Conservation (phyloP, 345 rosid species). For the Syzygium aromaticum region DNA sequence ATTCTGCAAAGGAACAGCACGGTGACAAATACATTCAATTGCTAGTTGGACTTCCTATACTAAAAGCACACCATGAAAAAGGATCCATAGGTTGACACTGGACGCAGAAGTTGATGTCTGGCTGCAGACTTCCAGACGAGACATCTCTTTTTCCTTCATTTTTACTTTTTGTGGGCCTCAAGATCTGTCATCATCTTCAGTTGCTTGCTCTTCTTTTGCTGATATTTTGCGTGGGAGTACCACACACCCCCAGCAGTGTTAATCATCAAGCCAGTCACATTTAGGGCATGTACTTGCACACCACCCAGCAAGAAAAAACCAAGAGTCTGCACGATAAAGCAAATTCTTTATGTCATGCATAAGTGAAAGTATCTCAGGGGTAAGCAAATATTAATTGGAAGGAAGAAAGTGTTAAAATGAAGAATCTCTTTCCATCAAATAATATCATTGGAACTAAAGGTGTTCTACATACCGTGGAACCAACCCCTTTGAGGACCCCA, state of each 20-base stretch:
- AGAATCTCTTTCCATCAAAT: neutral
- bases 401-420: neutral
- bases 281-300: slow-evolving; percentile 78
- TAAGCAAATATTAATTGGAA: neutral
- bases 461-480: slow-evolving; percentile 63
- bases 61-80: neutral
- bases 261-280: slow-evolving; percentile 73
- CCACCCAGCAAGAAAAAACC: slow-evolving; percentile 93
- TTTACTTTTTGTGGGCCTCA: slow-evolving; percentile 50
- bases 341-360: neutral
- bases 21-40: neutral
- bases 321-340: slow-evolving; percentile 39
- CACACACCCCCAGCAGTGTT: slow-evolving; percentile 95
- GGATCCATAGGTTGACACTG: neutral
- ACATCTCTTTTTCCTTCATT: neutral
- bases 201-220: slow-evolving; percentile 59
- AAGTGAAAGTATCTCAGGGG: neutral
- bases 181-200: slow-evolving; percentile 40
- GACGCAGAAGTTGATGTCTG: neutral
- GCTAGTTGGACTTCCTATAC: neutral
- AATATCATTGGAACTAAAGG: neutral
- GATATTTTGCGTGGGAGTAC: slow-evolving; percentile 85
- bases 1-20: neutral
- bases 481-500: slow-evolving; percentile 97
- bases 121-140: neutral